Conservation (phyloP, 352 stramenopile genomes). For the Pythium apleroticum region DNA sequence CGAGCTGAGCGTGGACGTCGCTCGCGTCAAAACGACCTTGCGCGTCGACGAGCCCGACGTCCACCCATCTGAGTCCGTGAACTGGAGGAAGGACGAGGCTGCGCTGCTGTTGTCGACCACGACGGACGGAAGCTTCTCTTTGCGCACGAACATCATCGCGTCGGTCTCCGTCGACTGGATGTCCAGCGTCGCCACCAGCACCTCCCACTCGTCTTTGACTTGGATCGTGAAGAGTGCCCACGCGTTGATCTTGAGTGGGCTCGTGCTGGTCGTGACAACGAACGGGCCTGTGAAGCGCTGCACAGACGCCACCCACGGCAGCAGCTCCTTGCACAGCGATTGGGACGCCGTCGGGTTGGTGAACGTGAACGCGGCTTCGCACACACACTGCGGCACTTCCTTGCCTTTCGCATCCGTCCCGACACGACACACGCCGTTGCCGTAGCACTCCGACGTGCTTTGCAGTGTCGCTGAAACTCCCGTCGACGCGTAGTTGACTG, state of each 20-base stretch:
- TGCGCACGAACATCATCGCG: conserved; percentile 72
- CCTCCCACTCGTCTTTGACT: conserved; percentile 57
- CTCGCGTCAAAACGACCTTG: conserved; percentile 60
- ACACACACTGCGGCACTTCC: conserved; percentile 47
- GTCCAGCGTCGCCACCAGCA: conserved; percentile 51
- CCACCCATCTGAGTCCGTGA: conserved; percentile 52
- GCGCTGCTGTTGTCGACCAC: conserved; percentile 3
- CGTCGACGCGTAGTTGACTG: conserved; percentile 2
- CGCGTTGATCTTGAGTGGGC: conserved; percentile 41
- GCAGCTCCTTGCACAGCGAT: conserved; percentile 59
- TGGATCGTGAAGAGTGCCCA: conserved; percentile 68
- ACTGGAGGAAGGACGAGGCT: conserved; percentile 42
- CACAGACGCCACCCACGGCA: conserved; percentile 60
- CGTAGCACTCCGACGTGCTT: conserved; percentile 69
- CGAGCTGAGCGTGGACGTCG: conserved; percentile 62
- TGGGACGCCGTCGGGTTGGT: conserved; percentile 38
- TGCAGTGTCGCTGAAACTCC: conserved; percentile 28
- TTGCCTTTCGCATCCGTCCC: conserved; percentile 16
- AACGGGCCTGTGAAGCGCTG: conserved; percentile 57
- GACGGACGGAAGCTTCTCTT: conserved; percentile 53
- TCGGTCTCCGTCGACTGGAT: conserved; percentile 44
- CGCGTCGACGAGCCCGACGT: conserved; percentile 34
- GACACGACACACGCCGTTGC: conserved; percentile 63
- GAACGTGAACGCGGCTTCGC: conserved; percentile 66
- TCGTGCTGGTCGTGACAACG: conserved; percentile 34